Evolutionary conservation across 257 asterid genomes (phyloP), one percentile per base, ranked within the genome.

Genomic region (Striga asiatica): DNA sequence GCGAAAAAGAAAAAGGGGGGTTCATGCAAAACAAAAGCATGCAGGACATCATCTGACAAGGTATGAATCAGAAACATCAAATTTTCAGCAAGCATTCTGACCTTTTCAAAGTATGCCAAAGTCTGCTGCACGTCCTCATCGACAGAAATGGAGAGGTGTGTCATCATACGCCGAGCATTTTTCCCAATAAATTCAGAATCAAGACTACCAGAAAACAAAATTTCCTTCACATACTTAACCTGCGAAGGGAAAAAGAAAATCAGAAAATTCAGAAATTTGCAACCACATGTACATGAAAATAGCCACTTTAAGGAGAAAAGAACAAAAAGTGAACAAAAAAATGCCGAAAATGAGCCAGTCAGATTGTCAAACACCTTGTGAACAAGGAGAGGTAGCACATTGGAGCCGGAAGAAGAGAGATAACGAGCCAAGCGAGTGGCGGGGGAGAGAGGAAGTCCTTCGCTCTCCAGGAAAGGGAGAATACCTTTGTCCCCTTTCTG

Each of bases 71-170:
- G n/a, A n/a, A n/a, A n/a, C 12, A 32, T 47, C 42, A 8, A 49
- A 10, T 65, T 49, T 19, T 13, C 61, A 47, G 38, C 3, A 29
- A 48, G 47, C 12, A 24, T 14, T 62, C 57, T 27, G 65, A 87
- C 98, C 97, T 87, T 91, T 65, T 91, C 89, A 65, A 91, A 82
- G 69, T 78, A 87, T 13, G 98, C 88, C 54, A 91, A 74, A 5
- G 98, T 91, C 68, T 80, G 95, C 73, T 91, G 98, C 75, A 91
- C 58, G 62, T 85, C 96, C 28, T 91, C 98, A 43, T 84, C 98
- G 2, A 81, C 78, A 23, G 85, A 69, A 67, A 84, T 73, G 31
- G 95, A 87, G 31, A 91, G 71, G 61, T 74, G 76, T 25, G 72
- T 72, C 96, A 91, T 87, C 98, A 91, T 84, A 0, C 83, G 70